Conservation (phyloP, 371 early-diverging fungal genomes). For the Apophysomyces variabilis region DNA sequence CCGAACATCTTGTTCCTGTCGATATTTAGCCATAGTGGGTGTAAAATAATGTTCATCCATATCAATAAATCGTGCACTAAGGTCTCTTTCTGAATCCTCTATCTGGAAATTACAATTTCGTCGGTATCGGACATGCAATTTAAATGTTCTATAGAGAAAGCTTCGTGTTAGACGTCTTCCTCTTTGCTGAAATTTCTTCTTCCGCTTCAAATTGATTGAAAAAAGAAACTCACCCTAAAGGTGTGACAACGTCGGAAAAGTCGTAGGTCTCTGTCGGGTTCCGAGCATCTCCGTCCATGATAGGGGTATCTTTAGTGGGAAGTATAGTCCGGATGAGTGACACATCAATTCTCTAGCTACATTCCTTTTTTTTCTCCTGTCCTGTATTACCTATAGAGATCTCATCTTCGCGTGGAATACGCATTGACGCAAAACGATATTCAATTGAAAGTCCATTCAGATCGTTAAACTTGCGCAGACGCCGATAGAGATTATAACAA, state of each 20-base stretch:
- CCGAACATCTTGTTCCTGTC: constrained; percentile 36
- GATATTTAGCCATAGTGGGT: constrained; percentile 68
- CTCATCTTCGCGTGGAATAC: constrained; percentile 51
- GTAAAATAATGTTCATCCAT: constrained; percentile 80
- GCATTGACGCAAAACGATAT: constrained; percentile 64
- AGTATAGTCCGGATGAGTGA: too few species aligned
- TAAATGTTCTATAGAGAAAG: constrained; percentile 59
- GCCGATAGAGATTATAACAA: constrained; percentile 63
- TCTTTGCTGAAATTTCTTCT: not conserved
- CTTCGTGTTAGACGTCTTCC: not conserved
- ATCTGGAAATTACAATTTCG: constrained; percentile 80
- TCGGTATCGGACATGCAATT: constrained; percentile 78
- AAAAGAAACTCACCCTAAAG: constrained; percentile 56
- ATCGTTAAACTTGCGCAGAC: constrained; percentile 45
- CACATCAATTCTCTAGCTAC: too few species aligned
- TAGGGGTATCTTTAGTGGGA: constrained; percentile 37
- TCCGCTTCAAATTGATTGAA: not conserved
- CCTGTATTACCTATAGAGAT: constrained; percentile 61
- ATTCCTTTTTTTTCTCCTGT: not conserved
- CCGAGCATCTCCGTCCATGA: constrained; percentile 61
- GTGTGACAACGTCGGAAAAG: constrained; percentile 75
- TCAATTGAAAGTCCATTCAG: constrained; percentile 59
- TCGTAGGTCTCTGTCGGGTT: constrained; percentile 55
- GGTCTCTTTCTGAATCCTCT: constrained; percentile 62
- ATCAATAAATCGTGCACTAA: constrained; percentile 65